These are phyloP conservation scores for Daldinia decipiens DNA, from an alignment of 495 filamentous ascomycete genomes.

Conservation along the genomic window DNA sequence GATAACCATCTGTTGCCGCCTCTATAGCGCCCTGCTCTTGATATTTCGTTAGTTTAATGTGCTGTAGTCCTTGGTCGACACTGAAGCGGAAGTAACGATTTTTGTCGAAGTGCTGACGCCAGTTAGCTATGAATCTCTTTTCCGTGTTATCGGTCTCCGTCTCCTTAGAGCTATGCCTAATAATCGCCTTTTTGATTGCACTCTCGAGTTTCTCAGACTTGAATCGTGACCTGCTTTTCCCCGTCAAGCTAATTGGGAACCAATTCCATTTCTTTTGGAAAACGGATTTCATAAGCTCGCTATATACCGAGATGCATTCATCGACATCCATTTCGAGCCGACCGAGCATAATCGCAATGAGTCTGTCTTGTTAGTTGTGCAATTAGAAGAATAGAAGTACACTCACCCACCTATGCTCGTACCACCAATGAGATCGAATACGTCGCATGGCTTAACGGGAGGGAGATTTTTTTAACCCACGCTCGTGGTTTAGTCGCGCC, in stretches of 20 bases:
- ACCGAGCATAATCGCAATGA: constrained; percentile 1
- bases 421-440: not conserved
- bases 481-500: constrained; percentile 1
- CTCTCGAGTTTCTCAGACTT: constrained; percentile 8
- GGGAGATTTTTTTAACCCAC: not conserved
- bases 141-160: not conserved
- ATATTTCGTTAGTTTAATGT: not conserved
- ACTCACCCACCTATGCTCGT: not conserved
- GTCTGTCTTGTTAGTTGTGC: not conserved
- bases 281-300: constrained; percentile 1
- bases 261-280: not conserved
- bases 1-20: not conserved
- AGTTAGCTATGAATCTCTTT: not conserved
- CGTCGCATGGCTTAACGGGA: not conserved
- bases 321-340: constrained; percentile 14
- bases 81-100: not conserved
- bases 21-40: not conserved
- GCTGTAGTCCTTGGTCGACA: not conserved
- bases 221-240: constrained; percentile 7
- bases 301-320: constrained; percentile 5
- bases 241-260: constrained; percentile 2
- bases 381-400: not conserved
- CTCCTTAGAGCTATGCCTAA: not conserved
- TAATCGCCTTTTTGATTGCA: constrained; percentile 7
- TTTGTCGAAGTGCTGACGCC: not conserved